phyloP scores from a whole-genome alignment of 345 rosid species.

The Salix suchowensis region DNA sequence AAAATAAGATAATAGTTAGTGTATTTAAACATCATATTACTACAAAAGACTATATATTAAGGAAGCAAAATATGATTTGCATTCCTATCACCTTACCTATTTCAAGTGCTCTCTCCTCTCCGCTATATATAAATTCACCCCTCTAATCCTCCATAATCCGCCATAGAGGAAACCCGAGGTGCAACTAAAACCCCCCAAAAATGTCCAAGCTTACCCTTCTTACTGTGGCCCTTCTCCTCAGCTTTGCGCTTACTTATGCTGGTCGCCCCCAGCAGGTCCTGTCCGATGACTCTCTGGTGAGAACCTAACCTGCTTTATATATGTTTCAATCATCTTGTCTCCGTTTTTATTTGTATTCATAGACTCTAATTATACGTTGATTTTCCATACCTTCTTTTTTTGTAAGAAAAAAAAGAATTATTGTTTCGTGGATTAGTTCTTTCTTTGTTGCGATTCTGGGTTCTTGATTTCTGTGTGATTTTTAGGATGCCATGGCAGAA shows the following conservation, averaged over 20 bases:
- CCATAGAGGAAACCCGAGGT: background rate
- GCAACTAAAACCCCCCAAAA: background rate
- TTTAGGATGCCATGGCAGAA: constrained; percentile 19
- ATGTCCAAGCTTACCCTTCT: constrained; percentile 30
- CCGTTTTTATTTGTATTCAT: background rate
- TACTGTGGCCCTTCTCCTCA: constrained; percentile 18
- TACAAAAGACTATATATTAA: too few relatives aligned
- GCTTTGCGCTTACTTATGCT: constrained; percentile 10
- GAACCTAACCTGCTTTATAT: background rate
- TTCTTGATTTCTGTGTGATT: background rate
- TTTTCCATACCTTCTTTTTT: background rate
- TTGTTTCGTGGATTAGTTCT: background rate
- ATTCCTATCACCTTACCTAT: background rate
- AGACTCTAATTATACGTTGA: background rate
- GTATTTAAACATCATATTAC: too few relatives aligned
- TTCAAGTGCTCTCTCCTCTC: background rate
- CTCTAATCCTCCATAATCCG: background rate
- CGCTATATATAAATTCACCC: background rate
- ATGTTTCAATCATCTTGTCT: background rate
- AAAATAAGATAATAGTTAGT: too few relatives aligned
- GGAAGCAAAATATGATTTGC: too few relatives aligned
- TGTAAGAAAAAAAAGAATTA: background rate
- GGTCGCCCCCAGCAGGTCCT: constrained; percentile 13
- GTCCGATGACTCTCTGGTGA: background rate
- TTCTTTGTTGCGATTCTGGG: background rate